Evolutionary conservation across 2,329 filamentous ascomycete species (phyloP).

Genomic region (Grosmannia clavigera): DNA sequence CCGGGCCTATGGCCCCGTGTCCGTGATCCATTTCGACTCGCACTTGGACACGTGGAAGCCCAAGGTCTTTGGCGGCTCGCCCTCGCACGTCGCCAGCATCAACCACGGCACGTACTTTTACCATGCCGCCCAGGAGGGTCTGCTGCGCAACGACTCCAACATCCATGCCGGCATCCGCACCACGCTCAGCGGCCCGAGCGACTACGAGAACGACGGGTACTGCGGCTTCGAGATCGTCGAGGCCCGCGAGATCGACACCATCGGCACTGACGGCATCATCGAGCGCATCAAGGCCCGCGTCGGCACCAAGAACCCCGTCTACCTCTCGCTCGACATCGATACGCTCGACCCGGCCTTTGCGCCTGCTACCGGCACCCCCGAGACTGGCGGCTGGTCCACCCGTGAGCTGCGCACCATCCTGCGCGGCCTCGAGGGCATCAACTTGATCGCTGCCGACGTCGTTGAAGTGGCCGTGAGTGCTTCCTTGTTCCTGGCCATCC

Average conservation of each 20-base stretch:
- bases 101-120: slow-evolving; percentile 89
- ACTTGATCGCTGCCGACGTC: slow-evolving; percentile 58
- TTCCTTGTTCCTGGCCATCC: background rate
- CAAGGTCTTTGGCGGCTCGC: slow-evolving; percentile 76
- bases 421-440: slow-evolving; percentile 54
- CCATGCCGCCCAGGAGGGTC: slow-evolving; percentile 65
- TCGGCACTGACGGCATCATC: slow-evolving; percentile 58
- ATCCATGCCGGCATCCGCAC: slow-evolving; percentile 83
- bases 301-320: slow-evolving; percentile 62
- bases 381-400: slow-evolving; percentile 66
- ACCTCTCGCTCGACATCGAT: slow-evolving; percentile 78
- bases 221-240: slow-evolving; percentile 76
- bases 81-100: slow-evolving; percentile 61
- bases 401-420: slow-evolving; percentile 61
- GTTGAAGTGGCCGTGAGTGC: slow-evolving; percentile 52
- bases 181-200: slow-evolving; percentile 62
- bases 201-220: slow-evolving; percentile 79
- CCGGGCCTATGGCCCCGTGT: slow-evolving; percentile 46
- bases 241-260: slow-evolving; percentile 43
- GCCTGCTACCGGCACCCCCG: slow-evolving; percentile 61
- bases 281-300: slow-evolving; percentile 65
- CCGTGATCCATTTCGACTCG: slow-evolving; percentile 51
- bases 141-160: slow-evolving; percentile 70
- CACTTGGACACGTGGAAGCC: slow-evolving; percentile 65
- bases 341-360: slow-evolving; percentile 76